Evolutionary conservation across 495 filamentous ascomycete genomes (phyloP).

Genomic region (Ramalina intermedia): DNA sequence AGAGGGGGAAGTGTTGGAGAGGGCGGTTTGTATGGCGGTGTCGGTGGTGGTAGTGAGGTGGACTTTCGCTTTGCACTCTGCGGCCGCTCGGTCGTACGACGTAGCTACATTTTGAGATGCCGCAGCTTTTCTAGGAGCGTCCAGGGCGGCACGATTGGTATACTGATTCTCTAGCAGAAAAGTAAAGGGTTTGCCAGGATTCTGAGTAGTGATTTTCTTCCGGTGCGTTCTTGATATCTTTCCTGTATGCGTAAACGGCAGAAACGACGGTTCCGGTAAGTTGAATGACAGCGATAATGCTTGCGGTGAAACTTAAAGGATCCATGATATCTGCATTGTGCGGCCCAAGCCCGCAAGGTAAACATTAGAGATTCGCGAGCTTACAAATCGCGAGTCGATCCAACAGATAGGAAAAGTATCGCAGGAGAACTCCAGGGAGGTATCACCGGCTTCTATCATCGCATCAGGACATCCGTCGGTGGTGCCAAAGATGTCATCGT

Average conservation of each 20-base stretch:
- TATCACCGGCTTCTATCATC: constrained; percentile 71
- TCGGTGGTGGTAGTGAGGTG: constrained; percentile 46
- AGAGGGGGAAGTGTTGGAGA: constrained; percentile 31
- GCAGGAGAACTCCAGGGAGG: constrained; percentile 67
- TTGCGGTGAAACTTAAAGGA: constrained; percentile 9
- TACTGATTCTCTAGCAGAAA: constrained; percentile 59
- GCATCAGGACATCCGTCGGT: constrained; percentile 63
- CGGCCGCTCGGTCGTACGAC: constrained; percentile 58
- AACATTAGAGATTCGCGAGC: too few relatives aligned
- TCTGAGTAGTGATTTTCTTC: constrained; percentile 55
- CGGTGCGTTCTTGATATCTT: constrained; percentile 13
- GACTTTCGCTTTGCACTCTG: constrained; percentile 55
- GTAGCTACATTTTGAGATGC: constrained; percentile 38
- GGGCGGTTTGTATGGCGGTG: constrained; percentile 43
- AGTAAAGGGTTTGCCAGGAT: constrained; percentile 47
- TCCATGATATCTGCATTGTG: background rate
- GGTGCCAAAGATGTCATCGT: constrained; percentile 46
- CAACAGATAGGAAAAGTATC: constrained; percentile 46
- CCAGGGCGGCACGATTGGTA: constrained; percentile 42
- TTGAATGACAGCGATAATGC: constrained; percentile 20
- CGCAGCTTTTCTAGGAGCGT: constrained; percentile 31
- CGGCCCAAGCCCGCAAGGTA: too few relatives aligned
- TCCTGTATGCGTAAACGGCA: too few relatives aligned
- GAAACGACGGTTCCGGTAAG: constrained; percentile 12
- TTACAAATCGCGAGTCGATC: too few relatives aligned